phyloP scores from a whole-genome alignment of 2,329 filamentous ascomycete species.

The Phialemonium atrogriseum region DNA sequence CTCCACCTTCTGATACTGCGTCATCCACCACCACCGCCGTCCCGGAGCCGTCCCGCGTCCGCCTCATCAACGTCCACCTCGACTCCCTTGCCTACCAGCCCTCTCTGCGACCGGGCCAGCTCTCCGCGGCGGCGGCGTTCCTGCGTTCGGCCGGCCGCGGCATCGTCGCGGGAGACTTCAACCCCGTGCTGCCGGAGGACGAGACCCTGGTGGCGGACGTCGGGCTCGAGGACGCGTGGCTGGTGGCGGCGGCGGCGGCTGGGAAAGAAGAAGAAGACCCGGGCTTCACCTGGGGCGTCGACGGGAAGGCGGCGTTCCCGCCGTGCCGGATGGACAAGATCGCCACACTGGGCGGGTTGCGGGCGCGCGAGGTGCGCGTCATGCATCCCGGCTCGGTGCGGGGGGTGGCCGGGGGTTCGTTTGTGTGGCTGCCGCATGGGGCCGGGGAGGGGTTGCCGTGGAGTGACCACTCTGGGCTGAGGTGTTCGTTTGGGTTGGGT shows the following conservation, averaged over 20 bases:
- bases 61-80: slow-evolving; percentile 30
- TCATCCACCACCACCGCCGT: no score
- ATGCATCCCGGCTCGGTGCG: slow-evolving; percentile 9
- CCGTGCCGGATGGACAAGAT: slow-evolving; percentile 28
- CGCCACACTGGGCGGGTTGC: slow-evolving; percentile 19
- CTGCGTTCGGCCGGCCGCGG: slow-evolving; percentile 19
- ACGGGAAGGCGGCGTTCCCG: slow-evolving; percentile 22
- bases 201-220: slow-evolving; percentile 19
- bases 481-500: slow-evolving; percentile 11
- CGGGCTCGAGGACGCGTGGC: slow-evolving; percentile 26
- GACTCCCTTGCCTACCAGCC: slow-evolving; percentile 22
- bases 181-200: slow-evolving; percentile 27
- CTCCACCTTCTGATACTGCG: no score
- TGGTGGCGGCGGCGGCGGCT: slow-evolving; percentile 13
- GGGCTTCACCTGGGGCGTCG: slow-evolving; percentile 28
- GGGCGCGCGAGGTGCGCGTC: slow-evolving; percentile 12
- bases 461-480: slow-evolving; percentile 8
- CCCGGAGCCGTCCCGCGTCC: slow-evolving; percentile 8
- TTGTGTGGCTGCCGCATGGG: no score
- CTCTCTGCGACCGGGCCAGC: slow-evolving; percentile 21
- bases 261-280: slow-evolving; percentile 8
- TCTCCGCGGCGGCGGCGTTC: slow-evolving; percentile 17
- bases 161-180: slow-evolving; percentile 31
- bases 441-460: slow-evolving; percentile 2
- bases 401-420: neutral